Evolutionary conservation across 768 basidiomycete species (phyloP).

Genomic region (Mrakia blollopis): DNA sequence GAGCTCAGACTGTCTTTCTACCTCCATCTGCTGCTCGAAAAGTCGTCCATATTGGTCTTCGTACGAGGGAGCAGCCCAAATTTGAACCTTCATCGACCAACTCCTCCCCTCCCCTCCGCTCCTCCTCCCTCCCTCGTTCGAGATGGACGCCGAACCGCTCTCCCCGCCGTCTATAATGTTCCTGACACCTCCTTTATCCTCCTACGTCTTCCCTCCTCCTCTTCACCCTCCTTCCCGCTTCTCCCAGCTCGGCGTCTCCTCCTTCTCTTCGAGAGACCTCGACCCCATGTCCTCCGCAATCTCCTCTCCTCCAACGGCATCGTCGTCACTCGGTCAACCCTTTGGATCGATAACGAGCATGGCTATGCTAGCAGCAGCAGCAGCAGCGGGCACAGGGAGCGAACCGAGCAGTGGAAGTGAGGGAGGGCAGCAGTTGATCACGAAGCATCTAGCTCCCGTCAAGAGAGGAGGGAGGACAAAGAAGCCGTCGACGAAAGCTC

Average conservation of each 20-base stretch:
- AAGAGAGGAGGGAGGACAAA: conserved; percentile 6
- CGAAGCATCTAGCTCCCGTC: conserved; percentile 8
- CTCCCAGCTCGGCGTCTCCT: neutral
- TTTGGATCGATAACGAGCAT: neutral
- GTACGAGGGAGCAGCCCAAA: too few relatives aligned
- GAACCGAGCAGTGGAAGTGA: neutral
- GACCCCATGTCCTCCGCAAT: neutral
- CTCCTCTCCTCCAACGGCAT: neutral
- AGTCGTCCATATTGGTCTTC: too few relatives aligned
- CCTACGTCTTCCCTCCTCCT: neutral
- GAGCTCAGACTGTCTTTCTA: too few relatives aligned
- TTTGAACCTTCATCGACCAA: too few relatives aligned
- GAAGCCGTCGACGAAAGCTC: neutral
- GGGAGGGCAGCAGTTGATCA: conserved; percentile 12
- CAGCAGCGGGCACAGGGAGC: neutral
- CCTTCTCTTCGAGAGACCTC: neutral
- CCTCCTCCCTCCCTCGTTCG: too few relatives aligned
- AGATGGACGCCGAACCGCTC: too few relatives aligned
- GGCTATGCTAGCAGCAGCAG: neutral
- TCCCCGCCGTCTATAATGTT: too few relatives aligned
- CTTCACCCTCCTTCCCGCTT: neutral
- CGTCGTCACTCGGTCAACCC: neutral
- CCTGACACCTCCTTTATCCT: neutral
- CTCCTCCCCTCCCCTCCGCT: too few relatives aligned
- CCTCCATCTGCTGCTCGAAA: too few relatives aligned